Conservation (phyloP, 805 yeast genomes). For the Ogataea chonburiensis region DNA sequence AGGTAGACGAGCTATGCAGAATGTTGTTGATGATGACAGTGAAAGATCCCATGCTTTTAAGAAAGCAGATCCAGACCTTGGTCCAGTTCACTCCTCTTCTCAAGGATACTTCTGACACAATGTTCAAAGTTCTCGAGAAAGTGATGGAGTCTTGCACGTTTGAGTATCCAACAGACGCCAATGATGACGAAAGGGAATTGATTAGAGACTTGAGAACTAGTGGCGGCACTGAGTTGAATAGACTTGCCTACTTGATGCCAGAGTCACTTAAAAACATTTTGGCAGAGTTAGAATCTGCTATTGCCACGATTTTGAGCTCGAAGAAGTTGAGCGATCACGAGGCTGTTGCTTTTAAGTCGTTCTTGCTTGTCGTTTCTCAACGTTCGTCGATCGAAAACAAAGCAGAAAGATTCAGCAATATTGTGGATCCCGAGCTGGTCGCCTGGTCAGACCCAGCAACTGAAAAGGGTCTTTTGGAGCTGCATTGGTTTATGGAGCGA, state of each 20-base stretch:
- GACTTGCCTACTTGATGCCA: slow-evolving; percentile 94
- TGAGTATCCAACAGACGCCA: slow-evolving; percentile 59
- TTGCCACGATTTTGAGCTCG: slow-evolving; percentile 64
- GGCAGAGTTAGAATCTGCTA: slow-evolving; percentile 77
- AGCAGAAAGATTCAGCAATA: slow-evolving; percentile 68
- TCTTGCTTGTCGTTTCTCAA: slow-evolving; percentile 86
- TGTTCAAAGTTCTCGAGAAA: slow-evolving; percentile 83
- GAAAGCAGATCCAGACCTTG: slow-evolving; percentile 86
- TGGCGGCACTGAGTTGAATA: slow-evolving; percentile 91
- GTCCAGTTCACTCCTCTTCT: slow-evolving; percentile 92
- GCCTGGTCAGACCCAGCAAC: slow-evolving; percentile 95
- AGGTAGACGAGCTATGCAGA: slow-evolving; percentile 70
- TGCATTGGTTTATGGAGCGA: slow-evolving; percentile 98
- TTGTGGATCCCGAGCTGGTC: slow-evolving; percentile 88
- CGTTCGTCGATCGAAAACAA: slow-evolving; percentile 73
- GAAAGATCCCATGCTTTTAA: slow-evolving; percentile 74
- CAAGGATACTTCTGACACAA: slow-evolving; percentile 68
- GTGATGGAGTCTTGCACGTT: slow-evolving; percentile 80
- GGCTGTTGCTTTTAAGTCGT: slow-evolving; percentile 89
- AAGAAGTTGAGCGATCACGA: slow-evolving; percentile 84
- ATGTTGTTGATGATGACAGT: slow-evolving; percentile 71
- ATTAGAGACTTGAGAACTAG: slow-evolving; percentile 85
- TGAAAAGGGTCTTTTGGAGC: slow-evolving; percentile 80
- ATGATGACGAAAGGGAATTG: slow-evolving; percentile 72
- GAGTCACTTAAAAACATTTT: slow-evolving; percentile 80